Evolutionary conservation across 2,329 filamentous ascomycete species (phyloP).

Genomic region (Claviceps humidiphila): DNA sequence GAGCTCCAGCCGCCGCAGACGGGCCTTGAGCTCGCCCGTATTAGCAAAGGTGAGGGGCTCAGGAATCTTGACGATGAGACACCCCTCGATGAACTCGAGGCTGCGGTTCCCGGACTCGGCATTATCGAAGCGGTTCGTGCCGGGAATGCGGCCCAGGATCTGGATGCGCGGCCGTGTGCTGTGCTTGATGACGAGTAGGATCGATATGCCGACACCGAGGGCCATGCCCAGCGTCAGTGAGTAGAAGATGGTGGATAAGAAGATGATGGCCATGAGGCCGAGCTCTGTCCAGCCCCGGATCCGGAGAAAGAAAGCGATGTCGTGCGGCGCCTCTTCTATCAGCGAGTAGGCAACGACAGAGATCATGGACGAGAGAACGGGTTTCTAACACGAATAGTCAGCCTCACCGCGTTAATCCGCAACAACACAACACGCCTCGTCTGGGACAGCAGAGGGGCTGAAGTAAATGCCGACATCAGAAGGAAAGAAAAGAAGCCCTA

Average conservation of each 20-base stretch:
- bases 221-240: slow-evolving; percentile 88
- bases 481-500: slow-evolving; percentile 23
- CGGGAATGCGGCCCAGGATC: slow-evolving; percentile 80
- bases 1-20: slow-evolving; percentile 70
- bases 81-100: slow-evolving; percentile 83
- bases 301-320: slow-evolving; percentile 76
- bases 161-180: slow-evolving; percentile 88
- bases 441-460: too few species aligned
- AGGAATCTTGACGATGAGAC: slow-evolving; percentile 92
- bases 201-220: slow-evolving; percentile 79
- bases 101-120: slow-evolving; percentile 59
- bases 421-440: too few species aligned
- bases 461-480: neutral
- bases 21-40: slow-evolving; percentile 77
- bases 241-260: slow-evolving; percentile 86
- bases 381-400: slow-evolving; percentile 50
- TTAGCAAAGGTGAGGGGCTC: slow-evolving; percentile 96
- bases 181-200: slow-evolving; percentile 81
- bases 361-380: slow-evolving; percentile 85
- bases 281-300: slow-evolving; percentile 83
- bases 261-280: slow-evolving; percentile 77
- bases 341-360: slow-evolving; percentile 89
- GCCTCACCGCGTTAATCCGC: too few species aligned
- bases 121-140: slow-evolving; percentile 74
- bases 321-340: slow-evolving; percentile 88